A percentile compares a stretch with the other conserved stretches of the same genome.
Evolutionary conservation across 106 monocot genomes (phyloP).

Genomic region (Acanthochlamys bracteata): DNA sequence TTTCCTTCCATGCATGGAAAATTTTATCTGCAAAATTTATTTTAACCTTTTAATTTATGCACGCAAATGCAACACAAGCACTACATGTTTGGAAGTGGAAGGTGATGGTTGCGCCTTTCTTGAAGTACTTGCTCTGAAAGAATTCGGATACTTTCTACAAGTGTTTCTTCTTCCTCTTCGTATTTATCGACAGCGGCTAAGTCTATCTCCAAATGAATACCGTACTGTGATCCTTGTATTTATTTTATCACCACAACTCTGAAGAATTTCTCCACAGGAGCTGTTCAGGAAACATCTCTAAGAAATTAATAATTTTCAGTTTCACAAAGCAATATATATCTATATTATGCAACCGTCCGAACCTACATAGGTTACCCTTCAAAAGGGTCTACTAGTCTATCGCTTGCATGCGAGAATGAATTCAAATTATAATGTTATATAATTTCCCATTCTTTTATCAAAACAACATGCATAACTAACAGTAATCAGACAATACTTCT

Average conservation of each 20-base stretch:
- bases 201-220: conserved; percentile 68
- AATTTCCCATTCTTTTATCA: too few species aligned
- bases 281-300: conserved; percentile 15
- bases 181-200: conserved; percentile 61
- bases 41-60: neutral
- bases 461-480: too few species aligned
- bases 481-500: too few species aligned
- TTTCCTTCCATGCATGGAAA: conserved; percentile 47
- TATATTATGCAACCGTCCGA: too few species aligned
- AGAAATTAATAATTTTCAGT: too few species aligned
- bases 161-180: conserved; percentile 77
- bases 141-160: conserved; percentile 68
- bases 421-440: too few species aligned
- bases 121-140: conserved; percentile 81
- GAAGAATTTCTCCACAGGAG: conserved; percentile 56
- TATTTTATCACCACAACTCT: conserved; percentile 84
- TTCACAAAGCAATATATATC: too few species aligned
- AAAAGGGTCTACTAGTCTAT: too few species aligned
- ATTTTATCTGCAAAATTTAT: conserved; percentile 41
- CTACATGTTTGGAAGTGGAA: conserved; percentile 27
- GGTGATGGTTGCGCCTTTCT: conserved; percentile 54
- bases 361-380: too few species aligned
- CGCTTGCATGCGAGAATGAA: too few species aligned
- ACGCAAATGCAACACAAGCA: neutral
- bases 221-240: conserved; percentile 91